Evolutionary conservation across 345 rosid species (phyloP).

Genomic region (Raphanus raphanistrum): DNA sequence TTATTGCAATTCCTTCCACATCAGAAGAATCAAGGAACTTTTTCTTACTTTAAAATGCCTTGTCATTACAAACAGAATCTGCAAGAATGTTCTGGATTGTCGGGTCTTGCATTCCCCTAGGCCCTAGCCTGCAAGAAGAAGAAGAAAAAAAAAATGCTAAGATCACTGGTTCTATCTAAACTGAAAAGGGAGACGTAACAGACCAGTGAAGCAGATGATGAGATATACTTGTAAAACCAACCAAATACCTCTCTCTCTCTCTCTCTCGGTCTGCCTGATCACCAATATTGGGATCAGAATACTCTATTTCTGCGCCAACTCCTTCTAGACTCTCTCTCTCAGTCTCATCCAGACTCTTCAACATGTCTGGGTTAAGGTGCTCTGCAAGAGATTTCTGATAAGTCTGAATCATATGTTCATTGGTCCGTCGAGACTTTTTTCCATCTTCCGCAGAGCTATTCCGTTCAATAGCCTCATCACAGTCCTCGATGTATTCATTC

Average conservation of each 20-base stretch:
- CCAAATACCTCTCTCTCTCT: constrained; percentile 95
- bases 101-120: too few relatives aligned
- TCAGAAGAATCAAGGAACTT: background rate
- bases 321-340: constrained; percentile 95
- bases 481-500: too few relatives aligned
- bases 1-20: constrained; percentile 31
- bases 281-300: constrained; percentile 81
- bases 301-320: constrained; percentile 84
- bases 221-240: background rate
- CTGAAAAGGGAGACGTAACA: too few relatives aligned
- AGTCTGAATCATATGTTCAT: constrained; percentile 80
- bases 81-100: too few relatives aligned
- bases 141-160: too few relatives aligned
- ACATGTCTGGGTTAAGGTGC: constrained; percentile 92
- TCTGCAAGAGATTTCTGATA: constrained; percentile 98
- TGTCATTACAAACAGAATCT: too few relatives aligned
- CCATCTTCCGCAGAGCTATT: too few relatives aligned
- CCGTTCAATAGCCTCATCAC: background rate
- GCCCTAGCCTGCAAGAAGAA: too few relatives aligned
- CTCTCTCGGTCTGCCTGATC: too few relatives aligned
- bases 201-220: too few relatives aligned
- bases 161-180: too few relatives aligned
- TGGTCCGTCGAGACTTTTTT: constrained; percentile 18
- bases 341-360: constrained; percentile 88
- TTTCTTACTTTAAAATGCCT: background rate